Evolutionary conservation across 2,329 filamentous ascomycete genomes (phyloP).

Genomic region (Onygenales sp.): DNA sequence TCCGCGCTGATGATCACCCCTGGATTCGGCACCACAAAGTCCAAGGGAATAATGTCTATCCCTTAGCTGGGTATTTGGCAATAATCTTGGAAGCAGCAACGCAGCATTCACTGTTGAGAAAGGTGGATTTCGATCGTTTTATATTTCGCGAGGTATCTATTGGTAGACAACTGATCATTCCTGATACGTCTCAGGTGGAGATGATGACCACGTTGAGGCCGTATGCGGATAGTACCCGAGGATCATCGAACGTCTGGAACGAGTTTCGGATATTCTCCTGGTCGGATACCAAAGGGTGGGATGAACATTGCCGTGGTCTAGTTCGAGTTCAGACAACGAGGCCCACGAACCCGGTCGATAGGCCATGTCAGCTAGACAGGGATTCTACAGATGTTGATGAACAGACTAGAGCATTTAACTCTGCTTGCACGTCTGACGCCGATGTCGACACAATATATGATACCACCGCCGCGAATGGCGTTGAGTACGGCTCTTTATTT

Average conservation of each 20-base stretch:
- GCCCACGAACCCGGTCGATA: neutral
- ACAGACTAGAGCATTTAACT: neutral
- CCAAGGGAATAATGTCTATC: slow-evolving; percentile 17
- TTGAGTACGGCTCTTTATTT: neutral
- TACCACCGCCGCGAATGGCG: neutral
- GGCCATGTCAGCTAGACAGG: neutral
- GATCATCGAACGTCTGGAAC: neutral
- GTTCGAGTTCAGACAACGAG: neutral
- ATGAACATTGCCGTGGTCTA: slow-evolving; percentile 1
- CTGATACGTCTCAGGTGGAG: neutral
- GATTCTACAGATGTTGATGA: neutral
- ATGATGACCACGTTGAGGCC: neutral
- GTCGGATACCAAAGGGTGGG: neutral
- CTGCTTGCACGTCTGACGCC: neutral
- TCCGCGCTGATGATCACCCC: slow-evolving; percentile 13
- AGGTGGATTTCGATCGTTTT: neutral
- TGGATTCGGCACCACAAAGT: slow-evolving; percentile 17
- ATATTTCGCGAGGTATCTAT: neutral
- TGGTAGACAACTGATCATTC: neutral
- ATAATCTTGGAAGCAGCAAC: slow-evolving; percentile 24
- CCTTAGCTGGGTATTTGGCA: slow-evolving; percentile 21
- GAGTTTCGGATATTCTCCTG: slow-evolving; percentile 2
- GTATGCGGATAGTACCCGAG: neutral
- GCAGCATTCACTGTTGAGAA: slow-evolving; percentile 7
- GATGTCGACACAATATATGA: neutral